These are phyloP conservation scores for Pseudogymnoascus sp. DNA, from an alignment of 2,329 filamentous ascomycete species.

Conservation along the genomic window DNA sequence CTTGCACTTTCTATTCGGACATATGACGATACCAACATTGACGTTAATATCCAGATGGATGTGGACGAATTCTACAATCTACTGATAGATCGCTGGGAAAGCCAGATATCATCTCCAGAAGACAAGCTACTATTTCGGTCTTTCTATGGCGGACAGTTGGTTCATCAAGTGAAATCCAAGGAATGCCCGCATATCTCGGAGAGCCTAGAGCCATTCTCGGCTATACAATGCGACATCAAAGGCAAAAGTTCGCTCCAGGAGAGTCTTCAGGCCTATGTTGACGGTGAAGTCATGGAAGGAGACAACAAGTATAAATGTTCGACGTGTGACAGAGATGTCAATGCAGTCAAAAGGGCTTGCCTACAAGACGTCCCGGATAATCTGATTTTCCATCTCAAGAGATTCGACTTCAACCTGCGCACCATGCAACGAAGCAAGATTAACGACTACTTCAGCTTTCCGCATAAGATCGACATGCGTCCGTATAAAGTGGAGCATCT, in stretches of 20 bases:
- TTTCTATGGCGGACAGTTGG: constrained; percentile 84
- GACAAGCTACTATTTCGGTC: constrained; percentile 66
- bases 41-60: constrained; percentile 90
- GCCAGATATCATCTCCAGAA: constrained; percentile 59
- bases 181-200: constrained; percentile 93
- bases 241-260: constrained; percentile 77
- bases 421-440: constrained; percentile 82
- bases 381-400: constrained; percentile 88
- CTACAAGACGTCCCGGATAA: constrained; percentile 89
- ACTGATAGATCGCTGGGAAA: constrained; percentile 84
- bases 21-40: constrained; percentile 74
- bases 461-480: constrained; percentile 72
- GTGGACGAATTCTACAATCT: constrained; percentile 97
- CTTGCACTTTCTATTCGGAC: constrained; percentile 72
- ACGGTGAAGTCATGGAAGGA: constrained; percentile 93
- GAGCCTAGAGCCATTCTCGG: constrained; percentile 80
- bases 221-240: constrained; percentile 93
- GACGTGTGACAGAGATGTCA: constrained; percentile 77
- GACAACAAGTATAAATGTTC: constrained; percentile 99
- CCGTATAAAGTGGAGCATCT: constrained; percentile 85
- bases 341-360: constrained; percentile 87
- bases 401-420: constrained; percentile 72
- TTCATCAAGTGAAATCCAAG: constrained; percentile 92
- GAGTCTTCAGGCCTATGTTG: constrained; percentile 88
- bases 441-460: constrained; percentile 90